Conservation (phyloP, 2,329 filamentous ascomycete species). For the Aspergillus latus region DNA sequence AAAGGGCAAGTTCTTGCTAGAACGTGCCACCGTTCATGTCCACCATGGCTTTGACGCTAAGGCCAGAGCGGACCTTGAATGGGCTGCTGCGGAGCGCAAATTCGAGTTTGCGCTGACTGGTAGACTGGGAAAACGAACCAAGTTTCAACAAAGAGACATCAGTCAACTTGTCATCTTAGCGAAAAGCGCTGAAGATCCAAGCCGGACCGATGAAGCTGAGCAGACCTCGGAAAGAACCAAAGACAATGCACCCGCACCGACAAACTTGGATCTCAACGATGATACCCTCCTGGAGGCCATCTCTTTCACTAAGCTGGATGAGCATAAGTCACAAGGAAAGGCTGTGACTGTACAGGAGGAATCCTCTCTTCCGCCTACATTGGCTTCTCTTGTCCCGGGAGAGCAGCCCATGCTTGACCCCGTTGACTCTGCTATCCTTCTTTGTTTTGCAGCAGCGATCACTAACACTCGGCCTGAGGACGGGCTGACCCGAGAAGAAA, state of each 20-base stretch:
- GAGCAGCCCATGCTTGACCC: slow-evolving; percentile 79
- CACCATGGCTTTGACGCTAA: slow-evolving; percentile 78
- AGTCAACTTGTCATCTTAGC: slow-evolving; percentile 92
- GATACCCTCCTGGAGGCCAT: slow-evolving; percentile 91
- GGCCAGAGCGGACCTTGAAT: slow-evolving; percentile 68
- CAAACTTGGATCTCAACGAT: slow-evolving; percentile 78
- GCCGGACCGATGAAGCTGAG: slow-evolving; percentile 14
- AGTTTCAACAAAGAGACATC: slow-evolving; percentile 49
- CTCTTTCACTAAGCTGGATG: slow-evolving; percentile 64
- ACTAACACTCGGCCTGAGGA: slow-evolving; percentile 85
- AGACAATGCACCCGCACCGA: slow-evolving; percentile 52
- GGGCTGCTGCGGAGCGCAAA: slow-evolving; percentile 64
- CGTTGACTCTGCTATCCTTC: slow-evolving; percentile 84
- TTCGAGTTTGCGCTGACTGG: slow-evolving; percentile 84
- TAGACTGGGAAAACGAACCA: slow-evolving; percentile 67
- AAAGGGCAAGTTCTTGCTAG: slow-evolving; percentile 72
- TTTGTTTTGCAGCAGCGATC: slow-evolving; percentile 77
- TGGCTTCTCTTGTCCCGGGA: slow-evolving; percentile 69
- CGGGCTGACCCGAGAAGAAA: slow-evolving; percentile 87
- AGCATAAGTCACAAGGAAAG: slow-evolving; percentile 42
- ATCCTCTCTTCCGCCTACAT: slow-evolving; percentile 56
- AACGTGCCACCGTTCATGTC: slow-evolving; percentile 79
- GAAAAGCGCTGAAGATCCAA: slow-evolving; percentile 59
- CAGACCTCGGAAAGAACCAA: slow-evolving; percentile 23
- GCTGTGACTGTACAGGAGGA: slow-evolving; percentile 42